phyloP scores from a whole-genome alignment of 805 yeast genomes.

The Torulaspora indica region DNA sequence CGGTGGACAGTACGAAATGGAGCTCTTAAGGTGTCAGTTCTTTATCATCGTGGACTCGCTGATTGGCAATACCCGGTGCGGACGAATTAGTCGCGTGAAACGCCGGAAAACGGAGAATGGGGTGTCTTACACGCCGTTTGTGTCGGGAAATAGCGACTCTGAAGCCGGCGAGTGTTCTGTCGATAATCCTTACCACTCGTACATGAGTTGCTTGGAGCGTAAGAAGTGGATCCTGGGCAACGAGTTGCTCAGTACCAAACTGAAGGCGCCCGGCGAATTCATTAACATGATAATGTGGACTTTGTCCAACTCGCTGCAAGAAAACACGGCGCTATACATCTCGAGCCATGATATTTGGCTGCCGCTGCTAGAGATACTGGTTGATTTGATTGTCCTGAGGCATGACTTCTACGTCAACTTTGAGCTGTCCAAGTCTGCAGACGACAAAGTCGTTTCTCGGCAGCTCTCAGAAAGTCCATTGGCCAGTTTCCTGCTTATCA shows the following conservation, averaged over 20 bases:
- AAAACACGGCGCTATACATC: conserved; percentile 12
- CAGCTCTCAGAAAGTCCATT: conserved; percentile 22
- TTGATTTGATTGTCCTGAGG: conserved; percentile 24
- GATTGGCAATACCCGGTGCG: conserved; percentile 6
- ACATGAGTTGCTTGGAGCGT: conserved; percentile 24
- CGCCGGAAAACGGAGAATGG: conserved; percentile 17
- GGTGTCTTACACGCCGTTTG: conserved; percentile 3
- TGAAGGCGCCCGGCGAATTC: conserved; percentile 25
- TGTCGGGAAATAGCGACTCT: conserved; percentile 1
- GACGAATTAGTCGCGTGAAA: conserved; percentile 8
- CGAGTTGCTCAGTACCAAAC: conserved; percentile 16
- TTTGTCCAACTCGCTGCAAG: conserved; percentile 20
- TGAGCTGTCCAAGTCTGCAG: conserved; percentile 12
- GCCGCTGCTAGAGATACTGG: conserved; percentile 21
- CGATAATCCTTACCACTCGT: conserved; percentile 22
- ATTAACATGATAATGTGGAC: conserved; percentile 31
- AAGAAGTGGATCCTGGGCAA: conserved; percentile 21
- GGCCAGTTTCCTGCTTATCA: conserved; percentile 15
- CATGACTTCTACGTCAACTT: conserved; percentile 25
- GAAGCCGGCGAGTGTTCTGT: background rate
- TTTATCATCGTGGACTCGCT: conserved; percentile 25
- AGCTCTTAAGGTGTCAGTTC: conserved; percentile 33
- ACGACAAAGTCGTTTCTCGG: conserved; percentile 7
- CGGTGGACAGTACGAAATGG: conserved; percentile 19
- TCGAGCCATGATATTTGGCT: conserved; percentile 28